A percentile compares a stretch with the other conserved stretches of the same genome.
phyloP scores from a whole-genome alignment of 225 moss, liverwort and hornwort species.

The Pseudoscleropodium purum region DNA sequence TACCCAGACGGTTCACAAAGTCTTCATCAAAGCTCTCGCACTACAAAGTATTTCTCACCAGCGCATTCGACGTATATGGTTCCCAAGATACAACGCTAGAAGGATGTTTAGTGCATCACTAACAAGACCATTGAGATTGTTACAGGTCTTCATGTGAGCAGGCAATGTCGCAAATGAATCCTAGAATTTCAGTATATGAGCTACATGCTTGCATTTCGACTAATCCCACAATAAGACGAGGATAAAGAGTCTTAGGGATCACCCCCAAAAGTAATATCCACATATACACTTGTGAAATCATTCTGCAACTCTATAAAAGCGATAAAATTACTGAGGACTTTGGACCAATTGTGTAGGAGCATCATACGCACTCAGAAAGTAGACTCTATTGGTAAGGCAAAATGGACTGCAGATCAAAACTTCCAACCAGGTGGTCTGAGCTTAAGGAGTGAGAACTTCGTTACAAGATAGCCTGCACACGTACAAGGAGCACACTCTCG shows the following conservation, averaged over 20 bases:
- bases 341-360: slow-evolving; percentile 28
- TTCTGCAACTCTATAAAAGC: not conserved
- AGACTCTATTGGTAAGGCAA: not conserved
- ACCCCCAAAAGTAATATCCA: not conserved
- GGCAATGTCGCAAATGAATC: not conserved
- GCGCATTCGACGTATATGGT: no score
- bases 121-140: not conserved
- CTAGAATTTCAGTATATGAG: not conserved
- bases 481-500: not conserved
- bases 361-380: slow-evolving; percentile 17
- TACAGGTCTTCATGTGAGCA: not conserved
- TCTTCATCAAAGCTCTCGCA: not conserved
- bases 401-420: slow-evolving; percentile 13
- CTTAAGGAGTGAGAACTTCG: slow-evolving; percentile 18
- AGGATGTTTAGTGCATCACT: not conserved
- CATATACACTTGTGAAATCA: not conserved
- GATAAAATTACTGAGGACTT: slow-evolving; percentile 6
- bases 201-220: not conserved
- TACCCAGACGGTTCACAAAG: not conserved
- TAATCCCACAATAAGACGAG: not conserved
- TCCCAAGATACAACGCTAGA: not conserved
- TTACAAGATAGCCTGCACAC: slow-evolving; percentile 21
- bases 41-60: not conserved
- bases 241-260: not conserved
- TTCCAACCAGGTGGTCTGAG: slow-evolving; percentile 7